Evolutionary conservation across 1,284 basidiomycete genomes (phyloP).

Genomic region (Termitomyces sp.): DNA sequence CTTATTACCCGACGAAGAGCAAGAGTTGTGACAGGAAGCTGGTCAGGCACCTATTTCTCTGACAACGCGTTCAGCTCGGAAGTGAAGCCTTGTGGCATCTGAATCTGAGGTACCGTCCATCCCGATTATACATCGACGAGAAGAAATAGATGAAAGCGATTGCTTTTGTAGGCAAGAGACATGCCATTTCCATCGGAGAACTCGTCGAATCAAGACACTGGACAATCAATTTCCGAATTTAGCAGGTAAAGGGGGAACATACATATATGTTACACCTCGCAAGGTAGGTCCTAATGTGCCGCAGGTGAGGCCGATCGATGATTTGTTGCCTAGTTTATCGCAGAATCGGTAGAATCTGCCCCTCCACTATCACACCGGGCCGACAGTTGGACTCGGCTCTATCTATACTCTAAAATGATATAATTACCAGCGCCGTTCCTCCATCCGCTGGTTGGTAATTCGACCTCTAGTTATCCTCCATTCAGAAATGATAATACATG

Average conservation of each 20-base stretch:
- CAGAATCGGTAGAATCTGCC: no score
- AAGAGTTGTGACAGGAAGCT: background rate
- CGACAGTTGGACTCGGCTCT: background rate
- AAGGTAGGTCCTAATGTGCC: no score
- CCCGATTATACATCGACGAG: background rate
- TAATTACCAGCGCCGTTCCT: background rate
- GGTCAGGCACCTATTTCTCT: background rate
- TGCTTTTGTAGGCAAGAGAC: background rate
- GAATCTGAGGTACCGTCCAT: background rate
- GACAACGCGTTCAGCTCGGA: background rate
- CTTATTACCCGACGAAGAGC: background rate
- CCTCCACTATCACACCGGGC: no score
- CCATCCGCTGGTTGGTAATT: background rate
- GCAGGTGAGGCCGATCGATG: no score
- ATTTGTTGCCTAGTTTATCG: no score
- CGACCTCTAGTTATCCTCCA: no score
- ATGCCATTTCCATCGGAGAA: background rate
- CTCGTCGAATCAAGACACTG: background rate
- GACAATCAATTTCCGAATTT: background rate
- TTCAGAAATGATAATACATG: no score
- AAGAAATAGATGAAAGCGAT: background rate
- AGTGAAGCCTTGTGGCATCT: background rate
- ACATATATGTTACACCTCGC: no score
- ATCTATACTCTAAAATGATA: background rate
- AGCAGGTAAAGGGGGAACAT: background rate